Conservation (phyloP, 139 green algal genomes). For the Volvox reticuliferus region DNA sequence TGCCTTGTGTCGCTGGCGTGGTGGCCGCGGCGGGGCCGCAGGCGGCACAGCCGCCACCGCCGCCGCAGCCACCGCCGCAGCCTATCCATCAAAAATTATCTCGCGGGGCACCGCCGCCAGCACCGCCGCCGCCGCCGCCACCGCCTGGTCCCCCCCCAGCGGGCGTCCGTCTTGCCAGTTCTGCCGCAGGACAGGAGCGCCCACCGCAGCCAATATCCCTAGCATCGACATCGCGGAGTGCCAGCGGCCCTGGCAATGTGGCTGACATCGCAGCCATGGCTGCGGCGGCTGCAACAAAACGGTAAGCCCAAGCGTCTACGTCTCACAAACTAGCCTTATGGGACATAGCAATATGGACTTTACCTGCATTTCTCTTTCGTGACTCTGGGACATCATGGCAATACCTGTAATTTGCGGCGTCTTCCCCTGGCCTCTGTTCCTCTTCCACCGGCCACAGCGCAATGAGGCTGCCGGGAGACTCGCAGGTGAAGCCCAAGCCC, state of each 20-base stretch:
- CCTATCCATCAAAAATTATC: neutral
- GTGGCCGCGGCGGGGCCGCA: neutral
- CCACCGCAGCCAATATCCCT: neutral
- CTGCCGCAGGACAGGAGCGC: neutral
- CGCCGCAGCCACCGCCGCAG: slow-evolving; percentile 9
- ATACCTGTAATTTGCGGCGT: too few relatives aligned
- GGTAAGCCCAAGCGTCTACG: neutral
- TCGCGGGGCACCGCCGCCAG: neutral
- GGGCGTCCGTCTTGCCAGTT: neutral
- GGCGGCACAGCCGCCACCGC: slow-evolving; percentile 22
- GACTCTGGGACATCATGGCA: too few relatives aligned
- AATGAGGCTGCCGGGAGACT: neutral
- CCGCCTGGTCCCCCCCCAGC: neutral
- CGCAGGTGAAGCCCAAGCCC: neutral
- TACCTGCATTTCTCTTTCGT: too few relatives aligned
- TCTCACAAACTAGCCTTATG: too few relatives aligned
- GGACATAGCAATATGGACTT: too few relatives aligned
- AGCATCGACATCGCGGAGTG: neutral
- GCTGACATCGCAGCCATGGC: slow-evolving; percentile 27
- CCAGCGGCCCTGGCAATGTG: neutral
- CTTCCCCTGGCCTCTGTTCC: too few relatives aligned
- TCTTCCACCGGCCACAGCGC: neutral
- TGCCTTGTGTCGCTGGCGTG: too few relatives aligned
- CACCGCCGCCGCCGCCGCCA: neutral
- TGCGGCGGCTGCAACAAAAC: slow-evolving; percentile 9